phyloP scores from a whole-genome alignment of 179 eudicot genomes.

The Silene noctiflora region DNA sequence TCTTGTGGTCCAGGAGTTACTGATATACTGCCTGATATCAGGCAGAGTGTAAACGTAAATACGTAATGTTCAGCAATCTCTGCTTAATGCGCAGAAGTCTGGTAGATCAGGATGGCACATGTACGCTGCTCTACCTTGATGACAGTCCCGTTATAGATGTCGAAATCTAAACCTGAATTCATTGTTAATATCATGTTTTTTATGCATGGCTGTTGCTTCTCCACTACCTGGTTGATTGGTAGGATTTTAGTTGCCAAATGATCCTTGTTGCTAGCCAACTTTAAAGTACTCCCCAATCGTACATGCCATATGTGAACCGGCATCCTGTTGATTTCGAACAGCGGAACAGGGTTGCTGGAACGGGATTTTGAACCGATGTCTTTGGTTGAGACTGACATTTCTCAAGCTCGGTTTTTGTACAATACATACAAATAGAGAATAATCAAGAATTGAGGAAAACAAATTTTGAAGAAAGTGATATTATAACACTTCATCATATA shows the following conservation, averaged over 20 bases:
- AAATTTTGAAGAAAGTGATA: no score
- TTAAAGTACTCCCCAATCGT: background rate
- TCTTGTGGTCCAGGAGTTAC: no score
- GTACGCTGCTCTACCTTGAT: background rate
- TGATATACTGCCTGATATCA: no score
- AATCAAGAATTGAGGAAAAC: no score
- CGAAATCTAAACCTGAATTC: background rate
- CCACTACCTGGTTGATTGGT: background rate
- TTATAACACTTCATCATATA: no score
- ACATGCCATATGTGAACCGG: background rate
- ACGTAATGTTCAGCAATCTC: background rate
- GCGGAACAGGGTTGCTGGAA: constrained; percentile 1
- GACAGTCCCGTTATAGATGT: background rate
- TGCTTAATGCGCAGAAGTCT: background rate
- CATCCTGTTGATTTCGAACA: background rate
- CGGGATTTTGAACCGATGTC: background rate
- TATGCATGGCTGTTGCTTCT: background rate
- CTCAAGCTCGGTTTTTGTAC: no score
- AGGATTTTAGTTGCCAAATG: background rate
- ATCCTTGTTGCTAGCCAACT: background rate
- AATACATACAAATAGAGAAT: no score
- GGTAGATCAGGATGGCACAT: background rate
- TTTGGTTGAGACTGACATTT: no score
- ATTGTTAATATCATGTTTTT: background rate
- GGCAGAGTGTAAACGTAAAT: no score